These are phyloP conservation scores for Fusarium protoensiforme DNA, from an alignment of 2,329 filamentous ascomycete species.

Conservation along the genomic window DNA sequence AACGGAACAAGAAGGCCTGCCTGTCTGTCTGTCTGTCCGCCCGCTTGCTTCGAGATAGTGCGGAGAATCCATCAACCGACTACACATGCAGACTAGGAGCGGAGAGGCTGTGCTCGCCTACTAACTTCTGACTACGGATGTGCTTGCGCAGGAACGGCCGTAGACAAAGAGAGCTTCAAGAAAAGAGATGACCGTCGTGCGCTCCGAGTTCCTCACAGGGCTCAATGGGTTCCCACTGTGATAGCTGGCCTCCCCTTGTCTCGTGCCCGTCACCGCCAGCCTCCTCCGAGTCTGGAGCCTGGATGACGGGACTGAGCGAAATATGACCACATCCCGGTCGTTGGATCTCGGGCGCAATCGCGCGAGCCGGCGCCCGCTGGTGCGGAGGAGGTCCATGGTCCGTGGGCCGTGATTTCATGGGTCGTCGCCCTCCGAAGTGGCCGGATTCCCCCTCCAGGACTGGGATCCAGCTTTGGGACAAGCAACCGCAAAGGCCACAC, in stretches of 20 bases:
- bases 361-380: slow-evolving; percentile 40
- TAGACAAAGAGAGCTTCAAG: slow-evolving; percentile 13
- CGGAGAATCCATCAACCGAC: slow-evolving; percentile 19
- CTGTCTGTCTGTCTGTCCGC: neutral
- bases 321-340: slow-evolving; percentile 39
- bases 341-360: slow-evolving; percentile 37
- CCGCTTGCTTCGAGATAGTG: slow-evolving; percentile 11
- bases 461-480: slow-evolving; percentile 27
- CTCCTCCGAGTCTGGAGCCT: slow-evolving; percentile 21
- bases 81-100: slow-evolving; percentile 29
- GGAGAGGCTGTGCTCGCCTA: slow-evolving; percentile 25
- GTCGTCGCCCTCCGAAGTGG: slow-evolving; percentile 33
- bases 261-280: slow-evolving; percentile 34
- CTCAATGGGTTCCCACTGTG: slow-evolving; percentile 6
- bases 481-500: slow-evolving; percentile 14
- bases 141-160: slow-evolving; percentile 37
- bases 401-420: slow-evolving; percentile 32
- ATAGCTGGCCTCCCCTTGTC: slow-evolving; percentile 26
- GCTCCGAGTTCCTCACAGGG: slow-evolving; percentile 1
- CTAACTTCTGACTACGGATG: slow-evolving; percentile 34
- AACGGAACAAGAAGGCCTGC: slow-evolving; percentile 6
- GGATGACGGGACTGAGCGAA: slow-evolving; percentile 35
- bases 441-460: slow-evolving; percentile 34
- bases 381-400: slow-evolving; percentile 34
- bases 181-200: neutral